Evolutionary conservation across 306 rosid species (phyloP).

Genomic region (Styphnolobium japonicum): DNA sequence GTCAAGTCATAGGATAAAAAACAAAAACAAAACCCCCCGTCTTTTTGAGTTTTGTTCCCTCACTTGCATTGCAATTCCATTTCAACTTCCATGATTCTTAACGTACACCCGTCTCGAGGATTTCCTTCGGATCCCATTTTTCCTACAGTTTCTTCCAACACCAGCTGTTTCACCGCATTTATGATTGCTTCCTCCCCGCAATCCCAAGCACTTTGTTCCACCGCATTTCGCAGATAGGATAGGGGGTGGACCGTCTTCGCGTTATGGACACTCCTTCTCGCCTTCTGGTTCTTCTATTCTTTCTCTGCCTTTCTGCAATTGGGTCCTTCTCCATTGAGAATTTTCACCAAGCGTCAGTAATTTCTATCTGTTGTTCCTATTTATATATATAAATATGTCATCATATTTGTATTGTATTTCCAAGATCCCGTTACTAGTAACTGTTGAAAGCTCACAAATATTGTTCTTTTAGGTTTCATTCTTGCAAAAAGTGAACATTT

Average conservation of each 20-base stretch:
- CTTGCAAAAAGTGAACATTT: not conserved
- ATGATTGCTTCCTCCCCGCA: slow-evolving; percentile 24
- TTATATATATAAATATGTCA: not conserved
- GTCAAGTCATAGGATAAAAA: not conserved
- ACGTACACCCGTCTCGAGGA: slow-evolving; percentile 47
- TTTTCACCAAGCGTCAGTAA: slow-evolving; percentile 78
- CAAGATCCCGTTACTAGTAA: slow-evolving; percentile 7
- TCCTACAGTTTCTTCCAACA: slow-evolving; percentile 10
- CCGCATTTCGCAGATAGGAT: slow-evolving; percentile 25
- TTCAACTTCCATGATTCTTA: slow-evolving; percentile 44
- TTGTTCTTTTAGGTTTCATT: not conserved
- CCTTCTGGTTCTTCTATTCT: slow-evolving; percentile 37
- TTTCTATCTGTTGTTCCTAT: slow-evolving; percentile 6
- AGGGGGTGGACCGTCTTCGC: slow-evolving; percentile 10
- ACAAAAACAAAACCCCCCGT: not conserved
- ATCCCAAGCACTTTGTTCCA: not conserved
- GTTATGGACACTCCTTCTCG: slow-evolving; percentile 46
- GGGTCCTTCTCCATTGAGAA: slow-evolving; percentile 48
- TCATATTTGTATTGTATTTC: not conserved
- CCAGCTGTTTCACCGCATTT: not conserved
- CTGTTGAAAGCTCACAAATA: not conserved
- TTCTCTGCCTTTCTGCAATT: slow-evolving; percentile 41
- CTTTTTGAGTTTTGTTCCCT: slow-evolving; percentile 6
- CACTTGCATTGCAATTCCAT: not conserved
- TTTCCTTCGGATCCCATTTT: slow-evolving; percentile 57